Percentiles rank a stretch among this genome's conserved stretches.
Conservation (phyloP, 768 basidiomycete genomes). For the Kwoniella europaea region DNA sequence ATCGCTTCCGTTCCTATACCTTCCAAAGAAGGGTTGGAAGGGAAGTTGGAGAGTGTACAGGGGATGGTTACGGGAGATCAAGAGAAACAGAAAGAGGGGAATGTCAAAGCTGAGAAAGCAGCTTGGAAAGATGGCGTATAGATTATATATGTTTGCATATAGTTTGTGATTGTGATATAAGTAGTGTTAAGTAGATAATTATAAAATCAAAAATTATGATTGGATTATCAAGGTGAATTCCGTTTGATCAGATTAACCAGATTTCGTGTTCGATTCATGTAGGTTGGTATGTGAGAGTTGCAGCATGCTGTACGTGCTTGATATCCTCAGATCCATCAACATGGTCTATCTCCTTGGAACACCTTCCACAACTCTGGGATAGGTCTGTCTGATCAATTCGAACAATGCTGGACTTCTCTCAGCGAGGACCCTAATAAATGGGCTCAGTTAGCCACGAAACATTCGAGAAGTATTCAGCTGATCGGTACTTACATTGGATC, state of each 20-base stretch:
- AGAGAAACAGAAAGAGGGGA: slow-evolving; percentile 53
- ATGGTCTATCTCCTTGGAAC: slow-evolving; percentile 56
- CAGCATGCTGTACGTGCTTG: too few species aligned
- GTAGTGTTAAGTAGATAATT: background rate
- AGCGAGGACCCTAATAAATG: slow-evolving; percentile 63
- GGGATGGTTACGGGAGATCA: slow-evolving; percentile 56
- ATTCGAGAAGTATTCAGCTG: background rate
- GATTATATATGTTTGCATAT: background rate
- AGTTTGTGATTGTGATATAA: background rate
- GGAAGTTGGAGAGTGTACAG: slow-evolving; percentile 48
- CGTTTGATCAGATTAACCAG: too few species aligned
- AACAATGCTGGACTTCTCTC: slow-evolving; percentile 75
- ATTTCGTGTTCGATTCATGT: too few species aligned
- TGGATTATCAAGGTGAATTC: too few species aligned
- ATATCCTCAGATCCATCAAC: background rate
- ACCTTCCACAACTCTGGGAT: slow-evolving; percentile 73
- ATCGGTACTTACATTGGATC: slow-evolving; percentile 66
- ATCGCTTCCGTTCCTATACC: slow-evolving; percentile 38
- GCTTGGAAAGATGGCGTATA: slow-evolving; percentile 56
- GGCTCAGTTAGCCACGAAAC: background rate
- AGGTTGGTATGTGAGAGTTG: too few species aligned
- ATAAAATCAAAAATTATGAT: background rate
- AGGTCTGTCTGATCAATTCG: slow-evolving; percentile 66
- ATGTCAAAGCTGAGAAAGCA: slow-evolving; percentile 53
- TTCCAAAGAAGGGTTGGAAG: slow-evolving; percentile 44